A percentile compares a stretch with the other conserved stretches of the same genome.
Conservation (phyloP, 2,329 filamentous ascomycete species). For the Didymella pomorum region DNA sequence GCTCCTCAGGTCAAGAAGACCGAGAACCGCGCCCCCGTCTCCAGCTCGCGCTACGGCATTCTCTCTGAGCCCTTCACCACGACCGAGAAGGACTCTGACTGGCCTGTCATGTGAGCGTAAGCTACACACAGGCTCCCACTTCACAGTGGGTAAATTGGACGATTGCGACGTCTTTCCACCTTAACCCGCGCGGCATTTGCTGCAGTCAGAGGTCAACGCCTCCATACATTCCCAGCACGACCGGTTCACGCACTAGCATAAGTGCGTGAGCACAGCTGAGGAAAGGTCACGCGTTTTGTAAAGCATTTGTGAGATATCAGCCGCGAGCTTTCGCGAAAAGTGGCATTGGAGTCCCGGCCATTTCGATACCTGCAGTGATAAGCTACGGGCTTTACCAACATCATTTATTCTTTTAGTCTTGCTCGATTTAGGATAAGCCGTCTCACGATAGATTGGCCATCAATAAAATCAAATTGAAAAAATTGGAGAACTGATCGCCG, state of each 20-base stretch:
- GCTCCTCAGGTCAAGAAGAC: conserved; percentile 27
- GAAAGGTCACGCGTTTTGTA: conserved; percentile 15
- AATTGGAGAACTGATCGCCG: background rate
- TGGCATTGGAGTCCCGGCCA: conserved; percentile 13
- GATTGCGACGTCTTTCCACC: background rate
- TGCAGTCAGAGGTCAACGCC: background rate
- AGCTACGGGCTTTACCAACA: conserved; percentile 10
- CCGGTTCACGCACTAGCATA: conserved; percentile 1
- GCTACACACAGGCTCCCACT: background rate
- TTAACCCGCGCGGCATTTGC: background rate
- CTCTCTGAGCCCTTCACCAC: conserved; percentile 39
- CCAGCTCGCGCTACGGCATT: conserved; percentile 40
- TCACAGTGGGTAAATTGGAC: background rate
- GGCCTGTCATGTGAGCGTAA: conserved; percentile 48
- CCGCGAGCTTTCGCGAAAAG: conserved; percentile 17
- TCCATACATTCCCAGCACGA: conserved; percentile 1
- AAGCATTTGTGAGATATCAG: conserved; percentile 22
- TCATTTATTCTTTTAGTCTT: conserved; percentile 16
- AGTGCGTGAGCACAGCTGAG: conserved; percentile 5
- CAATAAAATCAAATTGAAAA: conserved; percentile 6
- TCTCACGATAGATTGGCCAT: conserved; percentile 1
- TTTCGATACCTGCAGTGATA: conserved; percentile 18
- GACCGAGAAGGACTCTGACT: conserved; percentile 50
- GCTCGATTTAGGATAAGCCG: conserved; percentile 12
- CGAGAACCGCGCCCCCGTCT: conserved; percentile 38